Base-by-base conservation (phyloP, 2,329 filamentous ascomycete genomes). In the Ambrosiella xylebori region DNA sequence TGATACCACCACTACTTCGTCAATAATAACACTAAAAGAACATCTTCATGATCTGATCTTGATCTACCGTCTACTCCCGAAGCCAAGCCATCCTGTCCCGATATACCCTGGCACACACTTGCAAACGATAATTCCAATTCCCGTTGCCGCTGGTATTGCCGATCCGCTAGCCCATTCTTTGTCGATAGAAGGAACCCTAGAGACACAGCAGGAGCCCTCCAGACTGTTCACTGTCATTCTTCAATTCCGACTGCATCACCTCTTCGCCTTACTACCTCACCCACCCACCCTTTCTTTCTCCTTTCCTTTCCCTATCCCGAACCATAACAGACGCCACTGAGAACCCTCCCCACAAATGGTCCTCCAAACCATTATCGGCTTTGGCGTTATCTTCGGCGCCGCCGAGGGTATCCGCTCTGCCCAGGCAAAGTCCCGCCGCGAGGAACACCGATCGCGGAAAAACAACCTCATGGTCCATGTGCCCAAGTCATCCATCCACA, bases 401-500 rank as follows among this genome's bases (percentile, higher is more conserved):
- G 69, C 72, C 17, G 74, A 76, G 64, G 73, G 71, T 13, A 74
- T 76, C 59, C 67, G 72, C 49, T 69, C 73, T 41, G 72, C 72
- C 7, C 73, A 75, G 64, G 67, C 70, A n/a, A 73, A 72, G 61
- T 66, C 69, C 3, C 71, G 69, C 47, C 69, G 69, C 49, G 72
- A 76, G 61, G 74, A 76, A 59, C 74, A 76, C 62, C 70, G 74
- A 56, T 70, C 68, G 61, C 68, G 73, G 54, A 74, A 74, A 61
- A 74, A 74, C 62, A 74, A 76, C 57, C 68, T 76, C 41, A 64
- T 72, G 37, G 70, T 75, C 2, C 71, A 71, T 59, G 75, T 73
- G 56, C 68, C 71, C 50, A 75, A 74, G 65, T 71, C 72, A 35
- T 75, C 73, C 3, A 66, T 71, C 56, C 71, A 69, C 59, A 72